Evolutionary conservation across 2,329 filamentous ascomycete genomes (phyloP).

Genomic region (Colletotrichum tabaci): DNA sequence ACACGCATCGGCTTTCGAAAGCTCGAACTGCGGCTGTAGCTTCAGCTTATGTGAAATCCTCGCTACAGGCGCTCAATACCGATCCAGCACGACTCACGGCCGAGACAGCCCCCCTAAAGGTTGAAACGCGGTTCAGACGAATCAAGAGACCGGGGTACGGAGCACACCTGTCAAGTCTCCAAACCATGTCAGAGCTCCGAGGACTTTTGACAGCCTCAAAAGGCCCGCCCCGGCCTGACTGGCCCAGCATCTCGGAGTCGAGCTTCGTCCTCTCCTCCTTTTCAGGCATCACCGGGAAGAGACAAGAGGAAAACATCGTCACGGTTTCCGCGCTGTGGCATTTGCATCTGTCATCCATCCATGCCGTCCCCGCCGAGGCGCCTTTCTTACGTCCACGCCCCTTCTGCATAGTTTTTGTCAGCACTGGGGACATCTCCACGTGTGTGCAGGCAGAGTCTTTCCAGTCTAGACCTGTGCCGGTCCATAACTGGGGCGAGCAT

Average conservation of each 20-base stretch:
- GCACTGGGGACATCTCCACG: constrained; percentile 3
- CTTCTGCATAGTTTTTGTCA: background rate
- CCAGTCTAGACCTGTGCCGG: constrained; percentile 10
- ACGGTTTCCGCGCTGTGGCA: background rate
- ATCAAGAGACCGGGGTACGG: background rate
- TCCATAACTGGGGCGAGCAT: constrained; percentile 20
- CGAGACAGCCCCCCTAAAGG: background rate
- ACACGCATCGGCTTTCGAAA: background rate
- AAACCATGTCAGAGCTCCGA: background rate
- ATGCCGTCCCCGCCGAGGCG: background rate
- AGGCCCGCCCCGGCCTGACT: background rate
- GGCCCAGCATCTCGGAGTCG: background rate
- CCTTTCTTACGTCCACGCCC: constrained; percentile 8
- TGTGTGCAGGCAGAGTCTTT: constrained; percentile 17
- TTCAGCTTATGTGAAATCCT: constrained; percentile 3
- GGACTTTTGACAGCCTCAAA: background rate
- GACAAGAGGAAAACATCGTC: background rate
- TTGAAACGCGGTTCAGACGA: constrained; percentile 32
- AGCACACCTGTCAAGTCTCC: background rate
- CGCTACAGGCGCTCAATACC: background rate
- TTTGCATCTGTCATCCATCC: background rate
- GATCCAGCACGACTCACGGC: background rate
- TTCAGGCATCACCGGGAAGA: background rate
- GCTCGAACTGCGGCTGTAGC: background rate
- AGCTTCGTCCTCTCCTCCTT: background rate